These are phyloP conservation scores for Exophiala xenobiotica DNA, from an alignment of 2,329 filamentous ascomycete species.

Conservation along the genomic window DNA sequence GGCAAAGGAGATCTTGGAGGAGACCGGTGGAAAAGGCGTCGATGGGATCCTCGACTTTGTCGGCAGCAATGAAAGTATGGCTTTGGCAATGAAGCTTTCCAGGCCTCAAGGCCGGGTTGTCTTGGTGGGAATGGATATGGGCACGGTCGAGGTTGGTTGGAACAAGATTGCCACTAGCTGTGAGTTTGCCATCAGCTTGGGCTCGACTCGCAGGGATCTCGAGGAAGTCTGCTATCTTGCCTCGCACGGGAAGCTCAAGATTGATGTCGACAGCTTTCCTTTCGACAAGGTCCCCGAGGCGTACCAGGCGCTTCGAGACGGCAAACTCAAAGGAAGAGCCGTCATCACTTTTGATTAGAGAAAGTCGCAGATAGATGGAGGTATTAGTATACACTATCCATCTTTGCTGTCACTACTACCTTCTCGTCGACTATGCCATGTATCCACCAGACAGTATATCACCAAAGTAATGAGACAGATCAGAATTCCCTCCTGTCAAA, in stretches of 20 bases:
- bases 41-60: constrained; percentile 24
- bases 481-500: background rate
- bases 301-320: constrained; percentile 17
- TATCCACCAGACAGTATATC: background rate
- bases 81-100: constrained; percentile 11
- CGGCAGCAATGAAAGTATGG: constrained; percentile 11
- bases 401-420: too few relatives aligned
- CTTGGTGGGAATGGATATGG: constrained; percentile 22
- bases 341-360: constrained; percentile 16
- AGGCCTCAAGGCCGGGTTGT: constrained; percentile 16
- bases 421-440: background rate
- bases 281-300: constrained; percentile 23
- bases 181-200: constrained; percentile 19
- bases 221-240: constrained; percentile 21
- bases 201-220: constrained; percentile 18
- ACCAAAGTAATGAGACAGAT: background rate
- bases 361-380: too few relatives aligned
- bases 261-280: constrained; percentile 21
- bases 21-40: constrained; percentile 17
- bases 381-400: too few relatives aligned
- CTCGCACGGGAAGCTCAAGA: constrained; percentile 11
- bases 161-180: constrained; percentile 24
- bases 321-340: constrained; percentile 18
- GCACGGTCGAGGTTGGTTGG: constrained; percentile 20
- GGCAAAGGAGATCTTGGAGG: constrained; percentile 9